Conservation (phyloP, 768 basidiomycete genomes). For the Cyclocybe aegerita region DNA sequence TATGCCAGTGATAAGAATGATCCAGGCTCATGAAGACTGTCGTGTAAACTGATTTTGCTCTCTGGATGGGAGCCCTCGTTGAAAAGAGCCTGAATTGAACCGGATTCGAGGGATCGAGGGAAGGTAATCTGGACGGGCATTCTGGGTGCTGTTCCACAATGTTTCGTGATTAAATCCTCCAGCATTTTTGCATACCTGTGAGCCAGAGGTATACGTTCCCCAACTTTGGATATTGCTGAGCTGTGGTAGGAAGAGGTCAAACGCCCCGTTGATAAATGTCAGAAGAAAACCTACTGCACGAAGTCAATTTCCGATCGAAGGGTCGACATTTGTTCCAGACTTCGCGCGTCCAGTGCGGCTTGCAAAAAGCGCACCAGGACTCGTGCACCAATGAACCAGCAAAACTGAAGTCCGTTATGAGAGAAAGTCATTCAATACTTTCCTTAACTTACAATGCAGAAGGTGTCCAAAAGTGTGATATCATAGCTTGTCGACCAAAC, state of each 20-base stretch:
- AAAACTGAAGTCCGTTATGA: slow-evolving; percentile 39
- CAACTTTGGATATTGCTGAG: slow-evolving; percentile 58
- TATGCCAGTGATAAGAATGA: slow-evolving; percentile 33
- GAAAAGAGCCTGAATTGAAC: slow-evolving; percentile 29
- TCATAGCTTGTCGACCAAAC: slow-evolving; percentile 74
- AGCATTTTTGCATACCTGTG: slow-evolving; percentile 60
- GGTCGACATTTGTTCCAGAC: slow-evolving; percentile 55
- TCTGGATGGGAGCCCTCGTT: slow-evolving; percentile 25
- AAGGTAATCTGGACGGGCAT: slow-evolving; percentile 30
- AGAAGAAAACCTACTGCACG: slow-evolving; percentile 51
- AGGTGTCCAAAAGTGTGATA: slow-evolving; percentile 66
- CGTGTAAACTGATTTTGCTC: slow-evolving; percentile 27
- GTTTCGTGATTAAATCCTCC: slow-evolving; percentile 42
- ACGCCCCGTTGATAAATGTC: neutral
- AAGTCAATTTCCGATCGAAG: slow-evolving; percentile 66
- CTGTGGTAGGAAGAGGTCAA: slow-evolving; percentile 28
- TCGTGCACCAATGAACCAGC: slow-evolving; percentile 69
- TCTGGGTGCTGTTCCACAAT: slow-evolving; percentile 32
- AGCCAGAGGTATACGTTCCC: slow-evolving; percentile 67
- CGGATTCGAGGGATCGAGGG: slow-evolving; percentile 31
- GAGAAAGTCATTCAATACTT: neutral
- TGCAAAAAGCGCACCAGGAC: slow-evolving; percentile 67
- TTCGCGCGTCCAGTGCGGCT: slow-evolving; percentile 58
- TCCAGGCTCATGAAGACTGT: slow-evolving; percentile 33
- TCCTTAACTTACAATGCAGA: slow-evolving; percentile 55